Evolutionary conservation across 2,329 filamentous ascomycete species (phyloP), one percentile per base, ranked within the genome.

Genomic region (Lasiodiplodia sp.): DNA sequence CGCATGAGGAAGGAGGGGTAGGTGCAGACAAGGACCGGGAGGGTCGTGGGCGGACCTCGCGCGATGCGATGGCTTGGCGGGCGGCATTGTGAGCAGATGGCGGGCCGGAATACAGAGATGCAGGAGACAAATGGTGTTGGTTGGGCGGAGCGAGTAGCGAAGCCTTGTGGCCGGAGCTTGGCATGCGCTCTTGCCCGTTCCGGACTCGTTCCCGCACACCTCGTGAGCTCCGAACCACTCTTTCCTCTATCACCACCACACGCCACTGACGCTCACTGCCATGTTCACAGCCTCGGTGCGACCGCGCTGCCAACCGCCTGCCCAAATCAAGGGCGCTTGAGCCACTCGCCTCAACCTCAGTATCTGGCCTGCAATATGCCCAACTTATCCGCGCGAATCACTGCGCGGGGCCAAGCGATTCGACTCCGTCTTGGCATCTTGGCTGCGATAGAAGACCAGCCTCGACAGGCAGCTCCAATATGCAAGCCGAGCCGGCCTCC

Each of bases 131-230:
- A 4, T 12, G 5, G 28, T 23, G 55, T 28, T 64, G 60, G 60
- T 64, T 64, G 60, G 44, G 60, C 12, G 60, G 47, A 51, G 28
- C 11, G 55, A 4, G 8, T 4, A 31, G n/a, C 18, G 38, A 64
- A 64, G 60, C 57, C 57, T 62, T 34, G 57, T 49, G 25, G 57
- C 16, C 60, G 60, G 34, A 51, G 60, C 60, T 64, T 64, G 60
- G 60, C 60, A 18, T 21, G 55, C n/a, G 31, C n/a, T 4, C 5
- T 18, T 60, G 37, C 37, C 40, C 18, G 8, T 34, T 5, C 16
- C 18, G 31, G 31, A 2, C 10, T 34, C 40, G 18, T 10, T 38
- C 31, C 44, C 44, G n/a, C 44, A 21, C 44, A n/a, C 18, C 44
- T 47, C 31, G 31, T 34, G 31, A 34, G 31, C 31, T 18, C 14